Evolutionary conservation across 768 basidiomycete genomes (phyloP).

Genomic region (Candolleomyces efflorescens): DNA sequence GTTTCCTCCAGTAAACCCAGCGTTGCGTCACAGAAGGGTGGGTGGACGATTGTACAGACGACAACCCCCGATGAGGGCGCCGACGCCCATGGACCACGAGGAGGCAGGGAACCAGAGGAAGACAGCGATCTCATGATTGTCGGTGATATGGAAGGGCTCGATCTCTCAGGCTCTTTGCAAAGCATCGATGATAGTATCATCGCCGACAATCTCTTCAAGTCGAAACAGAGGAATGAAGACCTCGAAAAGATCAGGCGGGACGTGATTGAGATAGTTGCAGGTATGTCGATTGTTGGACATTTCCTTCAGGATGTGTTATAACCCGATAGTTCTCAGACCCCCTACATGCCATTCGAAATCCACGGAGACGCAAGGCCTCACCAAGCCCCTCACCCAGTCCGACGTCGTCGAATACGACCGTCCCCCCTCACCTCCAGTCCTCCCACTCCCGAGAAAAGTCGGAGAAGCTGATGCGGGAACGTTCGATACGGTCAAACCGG

Average conservation of each 20-base stretch:
- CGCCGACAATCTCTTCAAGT: constrained; percentile 10
- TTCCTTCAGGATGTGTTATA: constrained; percentile 2
- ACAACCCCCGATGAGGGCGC: constrained; percentile 15
- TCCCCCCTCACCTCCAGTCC: background rate
- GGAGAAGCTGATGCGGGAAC: constrained; percentile 65
- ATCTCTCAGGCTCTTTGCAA: constrained; percentile 18
- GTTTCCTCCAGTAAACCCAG: background rate
- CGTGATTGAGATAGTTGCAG: constrained; percentile 71
- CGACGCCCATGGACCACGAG: constrained; percentile 17
- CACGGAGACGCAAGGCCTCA: constrained; percentile 33
- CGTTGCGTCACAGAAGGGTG: constrained; percentile 41
- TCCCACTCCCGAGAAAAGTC: constrained; percentile 29
- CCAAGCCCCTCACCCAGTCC: constrained; percentile 19
- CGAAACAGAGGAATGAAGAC: constrained; percentile 38
- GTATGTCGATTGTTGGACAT: constrained; percentile 36
- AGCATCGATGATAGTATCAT: constrained; percentile 6
- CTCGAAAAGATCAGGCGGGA: constrained; percentile 51
- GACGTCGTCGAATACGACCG: background rate
- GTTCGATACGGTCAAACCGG: constrained; percentile 74
- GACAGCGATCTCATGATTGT: constrained; percentile 71
- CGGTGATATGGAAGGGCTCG: constrained; percentile 63
- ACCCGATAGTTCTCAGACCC: constrained; percentile 46
- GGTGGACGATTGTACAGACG: constrained; percentile 71
- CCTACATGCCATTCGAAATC: constrained; percentile 45
- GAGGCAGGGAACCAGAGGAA: constrained; percentile 17